Base-by-base conservation (phyloP, 148 eudicot genomes). In the Rhododendron henanense region DNA sequence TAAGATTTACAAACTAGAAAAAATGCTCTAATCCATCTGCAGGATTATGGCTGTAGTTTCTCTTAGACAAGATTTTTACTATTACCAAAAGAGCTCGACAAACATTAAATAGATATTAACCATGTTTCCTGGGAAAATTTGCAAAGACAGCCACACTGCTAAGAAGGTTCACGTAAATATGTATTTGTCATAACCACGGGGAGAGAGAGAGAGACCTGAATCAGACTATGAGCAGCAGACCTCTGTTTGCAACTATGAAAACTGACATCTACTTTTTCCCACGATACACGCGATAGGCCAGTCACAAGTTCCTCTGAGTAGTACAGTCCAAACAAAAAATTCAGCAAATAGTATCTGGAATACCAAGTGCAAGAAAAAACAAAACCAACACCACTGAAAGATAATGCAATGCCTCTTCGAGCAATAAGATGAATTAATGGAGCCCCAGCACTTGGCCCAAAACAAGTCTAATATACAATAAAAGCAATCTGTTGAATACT, bases 221-320 rank as follows among this genome's bases (percentile, higher is more conserved):
- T 97, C 81, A 97, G 89, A 86, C 96, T 95, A 84, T 97, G 99
- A 83, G 99, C 98, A 82, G 98, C 93, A 91, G 87, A 93, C 78
- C 91, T 92, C 73, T 84, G 41, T 87, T 86, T 93, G 90, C 99
- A 94, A 61, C 87, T 90, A 83, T 95, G 99, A 84, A 97, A 97
- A 89, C 99, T 97, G 88, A 97, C 99, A 79, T 97, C 99, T 73
- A 97, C 92, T 90, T 97, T 97, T 87, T 97, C 99, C 99, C 99
- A 97, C 53, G 98, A 89, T 25, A 95, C 91, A 39, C 93, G 93
- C 82, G 98, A 93, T 61, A 97, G 91, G 83, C 93, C 96, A 61
- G 89, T 92, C 82, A 95, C 94, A 51, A 97, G 91, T 87, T 97
- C 96, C 91, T 97, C 99, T 97, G 93, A 90, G 87, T 39, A 78